These are phyloP conservation scores for Tagetes erecta DNA, from an alignment of 129 eudicot genomes.

Conservation along the genomic window DNA sequence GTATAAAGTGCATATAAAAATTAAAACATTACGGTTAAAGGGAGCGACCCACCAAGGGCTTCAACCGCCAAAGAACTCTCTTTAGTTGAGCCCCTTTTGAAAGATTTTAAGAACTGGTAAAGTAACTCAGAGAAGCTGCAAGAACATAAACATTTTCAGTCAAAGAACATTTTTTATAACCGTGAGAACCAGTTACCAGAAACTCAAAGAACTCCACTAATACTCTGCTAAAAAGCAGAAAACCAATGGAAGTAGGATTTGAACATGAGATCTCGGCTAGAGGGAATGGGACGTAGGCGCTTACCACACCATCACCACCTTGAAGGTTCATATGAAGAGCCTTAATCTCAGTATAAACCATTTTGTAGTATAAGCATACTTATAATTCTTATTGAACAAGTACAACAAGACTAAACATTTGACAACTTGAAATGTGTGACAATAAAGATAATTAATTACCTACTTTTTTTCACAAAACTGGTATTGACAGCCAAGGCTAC, in stretches of 20 bases:
- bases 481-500: slow-evolving; percentile 30
- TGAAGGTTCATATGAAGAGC: background rate
- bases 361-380: background rate
- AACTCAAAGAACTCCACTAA: background rate
- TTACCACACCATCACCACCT: background rate
- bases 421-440: background rate
- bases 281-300: background rate
- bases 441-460: slow-evolving; percentile 19
- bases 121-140: slow-evolving; percentile 55
- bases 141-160: background rate
- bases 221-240: background rate
- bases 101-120: slow-evolving; percentile 46
- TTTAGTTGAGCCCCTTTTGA: slow-evolving; percentile 47
- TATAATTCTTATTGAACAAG: background rate
- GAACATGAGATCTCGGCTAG: background rate
- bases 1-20: background rate
- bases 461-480: slow-evolving; percentile 51
- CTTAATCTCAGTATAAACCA: background rate
- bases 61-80: slow-evolving; percentile 52
- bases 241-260: background rate
- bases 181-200: background rate
- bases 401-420: background rate
- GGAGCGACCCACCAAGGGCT: slow-evolving; percentile 46
- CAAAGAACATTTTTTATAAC: background rate
- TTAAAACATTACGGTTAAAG: background rate